A percentile compares a stretch with the other conserved stretches of the same genome.
Conservation (phyloP, 139 green algal species). For the Deuterostichococcus epilithicus region DNA sequence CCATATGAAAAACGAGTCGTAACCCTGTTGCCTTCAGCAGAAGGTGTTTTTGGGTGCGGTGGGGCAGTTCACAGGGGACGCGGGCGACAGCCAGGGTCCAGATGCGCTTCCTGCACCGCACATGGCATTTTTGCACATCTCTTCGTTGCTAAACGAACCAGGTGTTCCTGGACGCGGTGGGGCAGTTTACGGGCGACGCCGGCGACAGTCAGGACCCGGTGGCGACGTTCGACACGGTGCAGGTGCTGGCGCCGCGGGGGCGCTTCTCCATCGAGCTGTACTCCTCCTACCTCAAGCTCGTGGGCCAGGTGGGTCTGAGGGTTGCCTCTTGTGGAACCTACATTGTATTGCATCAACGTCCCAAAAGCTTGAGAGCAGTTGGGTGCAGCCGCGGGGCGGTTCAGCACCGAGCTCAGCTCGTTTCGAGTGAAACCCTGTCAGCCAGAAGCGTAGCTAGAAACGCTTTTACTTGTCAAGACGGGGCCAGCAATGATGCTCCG, state of each 20-base stretch:
- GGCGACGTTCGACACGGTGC: constrained; percentile 76
- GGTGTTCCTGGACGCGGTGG: constrained; percentile 59
- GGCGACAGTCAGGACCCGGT: constrained; percentile 61
- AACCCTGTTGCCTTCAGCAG: too few species aligned
- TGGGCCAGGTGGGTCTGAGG: constrained; percentile 47
- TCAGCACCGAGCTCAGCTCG: too few species aligned
- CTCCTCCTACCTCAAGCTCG: constrained; percentile 51
- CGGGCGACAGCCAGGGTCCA: constrained; percentile 53
- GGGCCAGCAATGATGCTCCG: too few species aligned
- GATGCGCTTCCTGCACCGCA: too few species aligned
- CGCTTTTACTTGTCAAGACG: too few species aligned
- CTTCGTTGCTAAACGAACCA: too few species aligned
- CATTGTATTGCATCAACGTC: not conserved
- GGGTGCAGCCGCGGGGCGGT: too few species aligned
- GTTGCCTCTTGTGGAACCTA: not conserved
- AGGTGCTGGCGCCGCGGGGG: constrained; percentile 66
- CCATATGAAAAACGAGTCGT: too few species aligned
- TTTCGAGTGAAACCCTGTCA: too few species aligned
- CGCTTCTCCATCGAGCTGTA: constrained; percentile 78
- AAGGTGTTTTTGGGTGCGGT: constrained; percentile 63
- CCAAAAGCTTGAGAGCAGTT: too few species aligned
- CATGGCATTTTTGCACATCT: too few species aligned
- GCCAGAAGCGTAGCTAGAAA: too few species aligned
- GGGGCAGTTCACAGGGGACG: constrained; percentile 50
- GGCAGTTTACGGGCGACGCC: constrained; percentile 52